Conservation (phyloP, 192 early-diverging fungal genomes). For the Radiomyces spectabilis region DNA sequence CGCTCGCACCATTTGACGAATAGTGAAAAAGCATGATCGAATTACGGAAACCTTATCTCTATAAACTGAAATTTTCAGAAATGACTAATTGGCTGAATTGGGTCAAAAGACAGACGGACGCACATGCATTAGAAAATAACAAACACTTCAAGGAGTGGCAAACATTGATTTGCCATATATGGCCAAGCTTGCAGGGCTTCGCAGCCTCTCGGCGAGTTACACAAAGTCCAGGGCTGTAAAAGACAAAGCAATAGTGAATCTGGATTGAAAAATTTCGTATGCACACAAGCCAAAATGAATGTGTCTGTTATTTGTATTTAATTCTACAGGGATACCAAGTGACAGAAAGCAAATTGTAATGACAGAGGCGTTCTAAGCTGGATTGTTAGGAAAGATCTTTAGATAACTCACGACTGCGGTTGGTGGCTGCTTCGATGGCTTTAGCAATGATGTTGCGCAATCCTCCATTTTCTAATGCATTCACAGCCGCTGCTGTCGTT, state of each 20-base stretch:
- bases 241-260: neutral
- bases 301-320: neutral
- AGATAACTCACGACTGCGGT: conserved; percentile 57
- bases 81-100: too few relatives aligned
- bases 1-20: too few relatives aligned
- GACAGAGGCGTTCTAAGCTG: neutral
- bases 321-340: neutral
- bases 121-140: too few relatives aligned
- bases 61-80: too few relatives aligned
- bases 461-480: conserved; percentile 56
- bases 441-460: conserved; percentile 39
- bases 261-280: neutral
- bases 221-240: neutral
- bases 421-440: conserved; percentile 51
- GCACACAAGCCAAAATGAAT: neutral
- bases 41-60: too few relatives aligned
- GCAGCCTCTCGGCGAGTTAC: too few relatives aligned
- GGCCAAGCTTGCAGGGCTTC: too few relatives aligned
- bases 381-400: conserved; percentile 35
- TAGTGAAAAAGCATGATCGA: too few relatives aligned
- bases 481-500: conserved; percentile 80
- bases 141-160: too few relatives aligned
- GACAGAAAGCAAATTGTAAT: neutral
- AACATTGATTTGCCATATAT: too few relatives aligned
- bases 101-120: too few relatives aligned